These are phyloP conservation scores for Melaleuca alternifolia DNA, from an alignment of 345 rosid genomes.

Conservation along the genomic window DNA sequence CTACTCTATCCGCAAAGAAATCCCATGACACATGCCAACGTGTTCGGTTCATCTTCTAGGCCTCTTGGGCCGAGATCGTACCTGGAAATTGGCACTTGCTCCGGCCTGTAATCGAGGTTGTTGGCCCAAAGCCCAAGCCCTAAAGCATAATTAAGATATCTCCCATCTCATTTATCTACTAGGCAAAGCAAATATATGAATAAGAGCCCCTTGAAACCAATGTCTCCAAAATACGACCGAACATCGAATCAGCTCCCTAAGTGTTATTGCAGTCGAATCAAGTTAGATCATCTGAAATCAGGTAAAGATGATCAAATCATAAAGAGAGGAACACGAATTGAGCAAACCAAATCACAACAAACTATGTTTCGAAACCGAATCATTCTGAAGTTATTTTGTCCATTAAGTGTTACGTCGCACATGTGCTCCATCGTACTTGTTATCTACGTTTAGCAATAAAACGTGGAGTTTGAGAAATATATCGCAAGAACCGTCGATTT, in stretches of 20 bases:
- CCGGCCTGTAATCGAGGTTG: background rate
- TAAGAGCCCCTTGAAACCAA: background rate
- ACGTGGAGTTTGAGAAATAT: too few relatives aligned
- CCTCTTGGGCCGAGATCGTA: background rate
- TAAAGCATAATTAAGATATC: background rate
- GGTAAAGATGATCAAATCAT: background rate
- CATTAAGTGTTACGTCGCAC: background rate
- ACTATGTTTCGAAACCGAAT: background rate
- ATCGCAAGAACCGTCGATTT: background rate
- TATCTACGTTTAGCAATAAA: too few relatives aligned
- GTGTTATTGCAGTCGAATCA: too few relatives aligned
- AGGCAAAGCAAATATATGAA: background rate
- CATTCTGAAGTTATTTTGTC: background rate
- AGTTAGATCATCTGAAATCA: background rate
- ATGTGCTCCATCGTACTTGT: too few relatives aligned
- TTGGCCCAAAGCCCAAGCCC: background rate
- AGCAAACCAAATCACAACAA: background rate
- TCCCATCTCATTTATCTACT: background rate
- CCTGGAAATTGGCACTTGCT: background rate
- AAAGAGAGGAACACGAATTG: background rate
- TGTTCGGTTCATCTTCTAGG: background rate
- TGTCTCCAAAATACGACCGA: background rate
- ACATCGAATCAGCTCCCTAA: background rate
- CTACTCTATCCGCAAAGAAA: background rate
- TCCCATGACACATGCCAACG: background rate